These are phyloP conservation scores for Naganishia vishniacii DNA, from an alignment of 768 basidiomycete genomes.

Conservation along the genomic window DNA sequence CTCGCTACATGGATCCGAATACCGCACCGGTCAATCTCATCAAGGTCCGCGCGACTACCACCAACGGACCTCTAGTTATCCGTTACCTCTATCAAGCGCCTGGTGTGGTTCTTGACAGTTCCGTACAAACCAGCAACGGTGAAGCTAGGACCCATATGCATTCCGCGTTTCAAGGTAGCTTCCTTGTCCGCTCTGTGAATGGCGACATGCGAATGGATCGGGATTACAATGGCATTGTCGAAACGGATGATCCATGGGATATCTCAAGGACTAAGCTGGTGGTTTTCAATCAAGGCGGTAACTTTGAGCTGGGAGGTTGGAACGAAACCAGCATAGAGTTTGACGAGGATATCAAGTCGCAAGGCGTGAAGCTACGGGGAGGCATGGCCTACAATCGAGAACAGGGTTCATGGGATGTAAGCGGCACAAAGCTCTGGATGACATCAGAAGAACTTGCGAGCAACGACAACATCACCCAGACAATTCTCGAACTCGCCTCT, in stretches of 20 bases:
- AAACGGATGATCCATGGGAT: constrained; percentile 32
- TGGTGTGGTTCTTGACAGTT: constrained; percentile 31
- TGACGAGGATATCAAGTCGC: constrained; percentile 1
- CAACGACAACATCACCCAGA: constrained; percentile 22
- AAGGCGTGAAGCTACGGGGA: constrained; percentile 14
- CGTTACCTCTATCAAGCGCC: constrained; percentile 39
- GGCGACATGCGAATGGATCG: constrained; percentile 24
- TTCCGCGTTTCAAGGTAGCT: constrained; percentile 43
- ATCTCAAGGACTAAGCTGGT: constrained; percentile 28
- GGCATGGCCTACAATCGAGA: constrained; percentile 14
- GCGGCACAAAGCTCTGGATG: constrained; percentile 24
- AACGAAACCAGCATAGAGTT: constrained; percentile 10
- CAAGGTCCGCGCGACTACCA: constrained; percentile 37
- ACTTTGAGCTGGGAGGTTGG: constrained; percentile 7
- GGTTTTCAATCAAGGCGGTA: constrained; percentile 20
- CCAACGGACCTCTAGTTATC: constrained; percentile 36
- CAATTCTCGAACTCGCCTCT: constrained; percentile 5
- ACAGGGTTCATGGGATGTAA: constrained; percentile 17
- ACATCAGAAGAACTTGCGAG: constrained; percentile 2
- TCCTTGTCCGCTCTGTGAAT: constrained; percentile 33
- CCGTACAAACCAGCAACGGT: constrained; percentile 34
- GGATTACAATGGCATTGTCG: constrained; percentile 11
- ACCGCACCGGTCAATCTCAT: constrained; percentile 28
- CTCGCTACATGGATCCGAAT: constrained; percentile 1
- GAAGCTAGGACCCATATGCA: constrained; percentile 35